Percentiles rank a stretch among this genome's conserved stretches.
phyloP scores from a whole-genome alignment of 2,329 filamentous ascomycete genomes.

The Alternaria gaisen region DNA sequence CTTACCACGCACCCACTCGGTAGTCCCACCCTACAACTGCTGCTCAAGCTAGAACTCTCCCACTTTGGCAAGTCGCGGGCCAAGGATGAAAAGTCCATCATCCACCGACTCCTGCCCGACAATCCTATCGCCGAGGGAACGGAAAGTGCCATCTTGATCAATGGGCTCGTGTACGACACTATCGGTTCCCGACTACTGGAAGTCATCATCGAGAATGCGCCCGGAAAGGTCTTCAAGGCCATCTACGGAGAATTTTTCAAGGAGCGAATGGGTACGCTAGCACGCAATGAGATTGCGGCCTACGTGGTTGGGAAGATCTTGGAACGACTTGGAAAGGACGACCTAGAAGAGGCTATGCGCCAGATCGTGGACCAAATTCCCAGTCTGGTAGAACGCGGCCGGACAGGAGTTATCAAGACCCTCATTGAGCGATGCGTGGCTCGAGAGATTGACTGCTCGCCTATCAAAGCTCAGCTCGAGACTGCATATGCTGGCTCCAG shows the following conservation, averaged over 20 bases:
- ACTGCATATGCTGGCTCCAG: slow-evolving; percentile 62
- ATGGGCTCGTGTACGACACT: slow-evolving; percentile 85
- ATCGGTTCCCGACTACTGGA: slow-evolving; percentile 92
- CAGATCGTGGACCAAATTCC: slow-evolving; percentile 77
- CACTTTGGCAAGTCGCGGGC: slow-evolving; percentile 73
- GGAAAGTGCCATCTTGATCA: slow-evolving; percentile 82
- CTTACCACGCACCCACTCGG: slow-evolving; percentile 89
- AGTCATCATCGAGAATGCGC: slow-evolving; percentile 79
- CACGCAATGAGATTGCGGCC: slow-evolving; percentile 88
- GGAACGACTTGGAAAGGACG: slow-evolving; percentile 85
- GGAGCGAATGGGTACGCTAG: slow-evolving; percentile 78
- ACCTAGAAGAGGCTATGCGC: slow-evolving; percentile 76
- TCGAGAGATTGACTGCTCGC: slow-evolving; percentile 67
- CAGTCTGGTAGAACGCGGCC: slow-evolving; percentile 75
- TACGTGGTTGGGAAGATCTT: slow-evolving; percentile 87
- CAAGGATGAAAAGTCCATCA: slow-evolving; percentile 72
- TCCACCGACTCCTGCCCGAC: slow-evolving; percentile 81
- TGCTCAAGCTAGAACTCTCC: slow-evolving; percentile 85
- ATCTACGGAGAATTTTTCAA: slow-evolving; percentile 83
- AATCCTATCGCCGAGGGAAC: slow-evolving; percentile 76
- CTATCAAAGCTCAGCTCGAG: slow-evolving; percentile 66
- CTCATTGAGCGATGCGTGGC: slow-evolving; percentile 83
- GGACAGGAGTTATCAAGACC: slow-evolving; percentile 80
- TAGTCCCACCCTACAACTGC: slow-evolving; percentile 89
- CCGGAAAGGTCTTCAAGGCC: slow-evolving; percentile 89